These are phyloP conservation scores for Fusarium agapanthi DNA, from an alignment of 2,329 filamentous ascomycete genomes.

Conservation along the genomic window DNA sequence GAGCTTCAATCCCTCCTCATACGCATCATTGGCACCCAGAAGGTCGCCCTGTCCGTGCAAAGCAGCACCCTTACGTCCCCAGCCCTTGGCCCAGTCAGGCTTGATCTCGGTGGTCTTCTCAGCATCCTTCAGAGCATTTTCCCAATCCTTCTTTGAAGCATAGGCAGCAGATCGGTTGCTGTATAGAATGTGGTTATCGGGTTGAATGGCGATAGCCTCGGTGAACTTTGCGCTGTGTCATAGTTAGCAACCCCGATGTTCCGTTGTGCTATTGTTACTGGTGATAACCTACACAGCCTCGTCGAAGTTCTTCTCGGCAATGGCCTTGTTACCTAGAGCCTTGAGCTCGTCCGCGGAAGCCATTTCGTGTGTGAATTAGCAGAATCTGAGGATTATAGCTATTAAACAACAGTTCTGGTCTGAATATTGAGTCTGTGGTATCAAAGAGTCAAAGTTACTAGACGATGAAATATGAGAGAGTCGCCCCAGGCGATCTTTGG, in stretches of 20 bases:
- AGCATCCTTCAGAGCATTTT: constrained; percentile 86
- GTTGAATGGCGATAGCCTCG: constrained; percentile 88
- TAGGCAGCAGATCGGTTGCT: constrained; percentile 92
- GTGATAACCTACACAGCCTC: constrained; percentile 82
- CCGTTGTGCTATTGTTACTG: not conserved
- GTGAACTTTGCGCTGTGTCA: constrained; percentile 84
- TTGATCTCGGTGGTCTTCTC: constrained; percentile 94
- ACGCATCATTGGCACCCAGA: constrained; percentile 85
- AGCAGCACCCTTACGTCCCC: constrained; percentile 91
- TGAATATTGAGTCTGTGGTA: constrained; percentile 16
- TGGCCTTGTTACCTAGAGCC: constrained; percentile 98
- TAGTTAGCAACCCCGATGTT: constrained; percentile 26
- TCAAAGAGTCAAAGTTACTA: constrained; percentile 28
- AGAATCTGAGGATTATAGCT: constrained; percentile 14
- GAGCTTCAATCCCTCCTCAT: constrained; percentile 91
- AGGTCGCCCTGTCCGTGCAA: constrained; percentile 89
- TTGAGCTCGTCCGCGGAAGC: constrained; percentile 82
- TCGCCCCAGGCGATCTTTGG: constrained; percentile 39
- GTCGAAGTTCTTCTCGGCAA: constrained; percentile 95
- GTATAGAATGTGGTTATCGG: constrained; percentile 94
- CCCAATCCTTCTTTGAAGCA: constrained; percentile 89
- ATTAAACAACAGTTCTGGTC: constrained; percentile 9
- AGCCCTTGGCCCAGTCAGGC: constrained; percentile 97
- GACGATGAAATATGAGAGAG: constrained; percentile 30
- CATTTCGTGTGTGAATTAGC: constrained; percentile 50